Conservation (phyloP, 2,329 filamentous ascomycete genomes). For the Pseudocercospora fuligena region DNA sequence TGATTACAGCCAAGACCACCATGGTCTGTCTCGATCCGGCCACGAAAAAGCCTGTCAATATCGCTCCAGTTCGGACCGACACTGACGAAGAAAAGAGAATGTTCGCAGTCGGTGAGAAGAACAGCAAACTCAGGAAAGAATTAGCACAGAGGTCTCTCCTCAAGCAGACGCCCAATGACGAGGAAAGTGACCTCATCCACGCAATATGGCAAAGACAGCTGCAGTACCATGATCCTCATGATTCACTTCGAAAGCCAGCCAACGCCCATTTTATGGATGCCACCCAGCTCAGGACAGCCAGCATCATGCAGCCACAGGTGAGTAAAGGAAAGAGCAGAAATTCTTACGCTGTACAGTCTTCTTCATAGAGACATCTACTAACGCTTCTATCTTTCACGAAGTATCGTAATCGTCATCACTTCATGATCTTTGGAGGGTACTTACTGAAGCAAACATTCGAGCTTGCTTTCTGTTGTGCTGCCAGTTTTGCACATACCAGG, state of each 20-base stretch:
- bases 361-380: not conserved
- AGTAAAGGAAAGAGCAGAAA: slow-evolving; percentile 46
- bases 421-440: slow-evolving; percentile 80
- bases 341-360: not conserved
- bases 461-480: slow-evolving; percentile 75
- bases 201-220: slow-evolving; percentile 73
- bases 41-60: slow-evolving; percentile 68
- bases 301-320: slow-evolving; percentile 74
- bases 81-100: slow-evolving; percentile 68
- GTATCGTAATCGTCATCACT: slow-evolving; percentile 57
- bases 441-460: slow-evolving; percentile 77
- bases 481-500: slow-evolving; percentile 70
- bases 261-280: slow-evolving; percentile 68
- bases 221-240: slow-evolving; percentile 66
- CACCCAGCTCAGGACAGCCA: slow-evolving; percentile 66
- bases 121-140: slow-evolving; percentile 70
- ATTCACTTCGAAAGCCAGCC: slow-evolving; percentile 57
- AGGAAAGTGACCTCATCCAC: slow-evolving; percentile 74
- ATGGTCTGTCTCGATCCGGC: slow-evolving; percentile 75
- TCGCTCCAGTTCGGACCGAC: slow-evolving; percentile 65
- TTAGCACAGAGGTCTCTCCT: slow-evolving; percentile 64
- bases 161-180: slow-evolving; percentile 70
- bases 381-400: not conserved
- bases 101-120: slow-evolving; percentile 67
- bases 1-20: slow-evolving; percentile 75